These are phyloP conservation scores for Dysphania ambrosioides DNA, from an alignment of 148 eudicot species.

Conservation along the genomic window DNA sequence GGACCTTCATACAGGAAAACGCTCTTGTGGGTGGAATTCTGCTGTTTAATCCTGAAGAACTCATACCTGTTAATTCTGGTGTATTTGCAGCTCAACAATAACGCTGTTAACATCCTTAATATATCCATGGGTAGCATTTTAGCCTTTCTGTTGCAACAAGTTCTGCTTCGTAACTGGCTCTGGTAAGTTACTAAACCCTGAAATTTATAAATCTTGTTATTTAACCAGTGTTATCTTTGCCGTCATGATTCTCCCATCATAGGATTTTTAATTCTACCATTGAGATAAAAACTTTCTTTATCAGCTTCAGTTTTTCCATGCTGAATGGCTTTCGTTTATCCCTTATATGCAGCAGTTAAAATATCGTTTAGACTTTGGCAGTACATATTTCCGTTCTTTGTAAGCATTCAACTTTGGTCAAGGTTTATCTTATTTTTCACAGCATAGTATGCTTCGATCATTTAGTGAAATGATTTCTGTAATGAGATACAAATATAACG, in stretches of 20 bases:
- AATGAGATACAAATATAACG: background rate
- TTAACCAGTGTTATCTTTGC: background rate
- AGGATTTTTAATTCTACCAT: too few relatives aligned
- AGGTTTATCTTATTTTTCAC: background rate
- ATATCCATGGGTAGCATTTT: constrained; percentile 80
- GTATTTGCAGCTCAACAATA: constrained; percentile 76
- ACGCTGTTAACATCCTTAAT: constrained; percentile 77
- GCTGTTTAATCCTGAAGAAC: background rate
- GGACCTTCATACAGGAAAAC: too few relatives aligned
- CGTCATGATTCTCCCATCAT: background rate
- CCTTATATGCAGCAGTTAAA: too few relatives aligned
- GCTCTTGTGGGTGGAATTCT: too few relatives aligned
- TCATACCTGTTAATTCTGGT: background rate
- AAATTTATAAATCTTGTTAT: background rate
- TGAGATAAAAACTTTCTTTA: background rate
- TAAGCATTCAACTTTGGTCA: too few relatives aligned
- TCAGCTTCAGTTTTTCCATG: background rate
- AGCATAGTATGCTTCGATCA: background rate
- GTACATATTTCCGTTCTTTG: background rate
- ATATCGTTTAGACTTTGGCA: too few relatives aligned
- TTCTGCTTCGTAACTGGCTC: constrained; percentile 40
- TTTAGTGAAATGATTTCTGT: background rate
- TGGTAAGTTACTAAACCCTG: constrained; percentile 18
- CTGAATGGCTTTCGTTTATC: too few relatives aligned
- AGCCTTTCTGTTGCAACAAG: constrained; percentile 64